Evolutionary conservation across 2,329 filamentous ascomycete species (phyloP).

Genomic region (Fusarium subglutinans): DNA sequence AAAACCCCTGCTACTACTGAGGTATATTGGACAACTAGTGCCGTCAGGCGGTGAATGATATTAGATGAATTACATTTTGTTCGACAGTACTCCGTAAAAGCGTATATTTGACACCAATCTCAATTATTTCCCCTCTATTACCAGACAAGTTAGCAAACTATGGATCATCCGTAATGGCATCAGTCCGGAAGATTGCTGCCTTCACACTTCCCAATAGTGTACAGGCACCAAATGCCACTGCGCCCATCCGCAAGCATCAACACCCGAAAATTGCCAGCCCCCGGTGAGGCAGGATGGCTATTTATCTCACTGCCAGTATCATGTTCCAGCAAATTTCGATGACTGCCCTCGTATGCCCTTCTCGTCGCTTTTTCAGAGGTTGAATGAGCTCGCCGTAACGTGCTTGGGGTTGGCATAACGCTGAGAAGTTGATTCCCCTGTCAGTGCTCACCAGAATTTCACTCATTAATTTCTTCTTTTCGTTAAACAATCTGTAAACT

Average conservation of each 20-base stretch:
- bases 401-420: neutral
- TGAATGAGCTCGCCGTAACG: neutral
- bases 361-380: neutral
- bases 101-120: neutral
- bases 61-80: neutral
- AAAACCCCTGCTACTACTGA: slow-evolving; percentile 2
- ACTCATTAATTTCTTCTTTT: neutral
- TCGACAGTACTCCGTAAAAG: neutral
- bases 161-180: neutral
- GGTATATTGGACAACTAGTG: neutral
- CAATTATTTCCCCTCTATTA: neutral
- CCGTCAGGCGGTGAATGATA: slow-evolving; percentile 22
- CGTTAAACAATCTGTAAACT: neutral
- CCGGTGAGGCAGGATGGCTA: neutral
- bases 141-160: neutral
- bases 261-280: neutral
- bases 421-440: neutral
- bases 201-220: neutral
- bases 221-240: neutral
- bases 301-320: neutral
- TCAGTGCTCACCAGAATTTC: neutral
- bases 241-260: neutral
- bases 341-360: neutral
- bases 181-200: neutral
- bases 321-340: neutral